Evolutionary conservation across 2,329 filamentous ascomycete genomes (phyloP), one percentile per base, ranked within the genome.

Genomic region (Diplodia mutila): DNA sequence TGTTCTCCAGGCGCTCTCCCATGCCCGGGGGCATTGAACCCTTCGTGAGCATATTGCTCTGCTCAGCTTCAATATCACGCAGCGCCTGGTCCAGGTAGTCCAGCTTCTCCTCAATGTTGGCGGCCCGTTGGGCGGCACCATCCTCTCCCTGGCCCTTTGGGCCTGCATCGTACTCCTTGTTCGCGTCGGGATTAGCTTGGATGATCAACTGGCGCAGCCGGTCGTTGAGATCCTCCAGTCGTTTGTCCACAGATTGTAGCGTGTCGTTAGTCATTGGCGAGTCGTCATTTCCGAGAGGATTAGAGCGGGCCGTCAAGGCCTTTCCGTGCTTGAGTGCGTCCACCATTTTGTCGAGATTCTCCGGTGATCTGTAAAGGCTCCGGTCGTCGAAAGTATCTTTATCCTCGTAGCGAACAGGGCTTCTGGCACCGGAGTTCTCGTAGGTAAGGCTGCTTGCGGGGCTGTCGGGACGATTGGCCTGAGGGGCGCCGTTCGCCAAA

Each of bases 361-460:
- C 91, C 6, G 90, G 85, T 12, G 89, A 85, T 64, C 86, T 83
- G 75, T 94, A 95, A 8, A 93, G 81, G 74, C 89, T 91, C 68
- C 89, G 85, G 71, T 95, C 91, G 73, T 96, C 91, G 73, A 97
- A 93, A 57, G 90, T 86, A 68, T 88, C 80, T 7, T 87, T 85
- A 18, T 87, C 86, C 48, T 81, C 82, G 1, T 82, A 75, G 21
- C 83, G 82, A 72, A 87, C 89, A 27, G 70, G 68, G 52, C 71
- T 70, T 32, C 74, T 71, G 32, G 65, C 55, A 16, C 55, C 57
- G 61, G 85, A 85, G 73, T 88, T 86, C 14, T 87, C 85, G 72
- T 89, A 90, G 1, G 88, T 89, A 73, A 92, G 90, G 70, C 92
- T 86, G 80, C 90, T 93, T 75, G 92, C 91, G 8, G 91, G 90